Evolutionary conservation across 768 basidiomycete species (phyloP).

Genomic region (Mycena latifolia): DNA sequence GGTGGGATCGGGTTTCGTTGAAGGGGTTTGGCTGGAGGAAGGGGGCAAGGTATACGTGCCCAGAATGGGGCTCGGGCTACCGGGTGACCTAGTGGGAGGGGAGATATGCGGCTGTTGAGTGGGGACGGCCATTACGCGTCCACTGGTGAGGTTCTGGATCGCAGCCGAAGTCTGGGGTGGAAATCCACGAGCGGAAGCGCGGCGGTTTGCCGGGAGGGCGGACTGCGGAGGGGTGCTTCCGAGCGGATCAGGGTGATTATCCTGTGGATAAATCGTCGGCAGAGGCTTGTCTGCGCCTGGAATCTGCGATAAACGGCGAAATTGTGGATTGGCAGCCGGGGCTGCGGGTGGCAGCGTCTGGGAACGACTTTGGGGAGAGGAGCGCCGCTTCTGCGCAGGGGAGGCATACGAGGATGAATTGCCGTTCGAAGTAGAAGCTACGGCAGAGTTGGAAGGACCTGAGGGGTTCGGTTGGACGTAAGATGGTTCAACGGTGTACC

Average conservation of each 20-base stretch:
- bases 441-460: conserved; percentile 14
- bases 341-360: conserved; percentile 22
- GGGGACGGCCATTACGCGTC: conserved; percentile 25
- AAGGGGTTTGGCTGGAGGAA: conserved; percentile 21
- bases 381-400: conserved; percentile 17
- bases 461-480: conserved; percentile 24
- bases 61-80: conserved; percentile 12
- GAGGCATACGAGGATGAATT: conserved; percentile 11
- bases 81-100: conserved; percentile 2
- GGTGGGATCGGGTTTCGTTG: conserved; percentile 7
- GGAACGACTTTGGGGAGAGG: conserved; percentile 16
- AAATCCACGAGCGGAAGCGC: conserved; percentile 25
- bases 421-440: conserved; percentile 29
- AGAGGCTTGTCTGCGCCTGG: conserved; percentile 34
- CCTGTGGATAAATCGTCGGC: conserved; percentile 21
- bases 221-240: conserved; percentile 33
- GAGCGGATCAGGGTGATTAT: conserved; percentile 32
- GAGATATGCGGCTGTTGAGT: conserved; percentile 28
- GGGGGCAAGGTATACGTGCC: conserved; percentile 15
- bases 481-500: conserved; percentile 19
- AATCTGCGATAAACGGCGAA: conserved; percentile 31
- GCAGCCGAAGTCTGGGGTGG: conserved; percentile 25
- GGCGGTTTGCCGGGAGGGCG: conserved; percentile 32
- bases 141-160: conserved; percentile 27
- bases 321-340: conserved; percentile 5